phyloP scores from a whole-genome alignment of 2,329 filamentous ascomycete genomes.

The Stemphylium lycopersici region DNA sequence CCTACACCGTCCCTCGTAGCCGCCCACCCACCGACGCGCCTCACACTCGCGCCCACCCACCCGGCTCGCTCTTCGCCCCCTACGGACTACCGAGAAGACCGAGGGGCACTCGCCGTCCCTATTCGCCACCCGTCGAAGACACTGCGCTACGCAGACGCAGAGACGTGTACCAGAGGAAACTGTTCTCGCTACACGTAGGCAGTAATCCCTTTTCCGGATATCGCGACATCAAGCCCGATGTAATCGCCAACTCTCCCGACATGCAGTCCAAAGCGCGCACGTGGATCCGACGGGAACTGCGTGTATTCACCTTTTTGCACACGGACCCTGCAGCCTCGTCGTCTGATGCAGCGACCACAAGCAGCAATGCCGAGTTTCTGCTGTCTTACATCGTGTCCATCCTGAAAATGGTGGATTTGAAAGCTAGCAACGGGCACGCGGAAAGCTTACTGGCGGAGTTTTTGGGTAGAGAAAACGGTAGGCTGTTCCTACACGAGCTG shows the following conservation, averaged over 20 bases:
- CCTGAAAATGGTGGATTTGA: slow-evolving; percentile 80
- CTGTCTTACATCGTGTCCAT: slow-evolving; percentile 86
- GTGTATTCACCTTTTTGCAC: slow-evolving; percentile 77
- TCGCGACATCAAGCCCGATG: slow-evolving; percentile 70
- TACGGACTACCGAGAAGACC: slow-evolving; percentile 27
- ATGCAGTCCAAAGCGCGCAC: slow-evolving; percentile 77
- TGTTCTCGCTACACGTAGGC: slow-evolving; percentile 83
- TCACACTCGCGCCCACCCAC: not conserved
- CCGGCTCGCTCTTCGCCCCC: slow-evolving; percentile 19
- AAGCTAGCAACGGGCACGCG: slow-evolving; percentile 77
- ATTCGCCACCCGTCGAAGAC: slow-evolving; percentile 43
- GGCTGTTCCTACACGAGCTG: slow-evolving; percentile 83
- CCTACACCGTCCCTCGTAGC: slow-evolving; percentile 59
- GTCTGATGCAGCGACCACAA: slow-evolving; percentile 38
- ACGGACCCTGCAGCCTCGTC: slow-evolving; percentile 38
- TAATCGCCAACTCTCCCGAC: slow-evolving; percentile 68
- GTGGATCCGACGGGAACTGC: slow-evolving; percentile 83
- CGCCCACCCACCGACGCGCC: slow-evolving; percentile 13
- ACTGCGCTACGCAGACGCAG: slow-evolving; percentile 65
- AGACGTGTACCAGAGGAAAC: slow-evolving; percentile 72
- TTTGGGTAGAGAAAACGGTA: slow-evolving; percentile 73
- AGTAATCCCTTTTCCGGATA: slow-evolving; percentile 80
- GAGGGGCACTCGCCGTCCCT: slow-evolving; percentile 23
- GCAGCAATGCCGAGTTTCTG: slow-evolving; percentile 79
- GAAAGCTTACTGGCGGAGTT: slow-evolving; percentile 81